Evolutionary conservation across 1,284 basidiomycete species (phyloP).

Genomic region (Veloporphyrellus conicus): DNA sequence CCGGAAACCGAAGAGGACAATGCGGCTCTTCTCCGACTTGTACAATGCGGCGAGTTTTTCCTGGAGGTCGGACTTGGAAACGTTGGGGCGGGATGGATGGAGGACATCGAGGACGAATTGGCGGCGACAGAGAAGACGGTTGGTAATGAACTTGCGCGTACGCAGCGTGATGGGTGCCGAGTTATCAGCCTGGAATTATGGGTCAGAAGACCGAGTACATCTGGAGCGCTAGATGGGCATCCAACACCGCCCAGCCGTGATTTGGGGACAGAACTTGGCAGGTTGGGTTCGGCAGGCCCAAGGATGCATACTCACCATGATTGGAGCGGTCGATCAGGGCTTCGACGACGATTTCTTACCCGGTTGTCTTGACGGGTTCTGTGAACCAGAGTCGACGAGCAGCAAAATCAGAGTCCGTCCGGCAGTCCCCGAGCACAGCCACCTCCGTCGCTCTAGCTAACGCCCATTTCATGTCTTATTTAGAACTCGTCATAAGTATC

Average conservation of each 20-base stretch:
- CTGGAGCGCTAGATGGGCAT: constrained; percentile 17
- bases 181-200: constrained; percentile 64
- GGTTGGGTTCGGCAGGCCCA: background rate
- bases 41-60: constrained; percentile 87
- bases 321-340: constrained; percentile 13
- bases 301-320: constrained; percentile 28
- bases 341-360: constrained; percentile 21
- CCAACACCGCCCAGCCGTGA: constrained; percentile 15
- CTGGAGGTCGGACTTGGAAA: constrained; percentile 88
- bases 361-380: constrained; percentile 22
- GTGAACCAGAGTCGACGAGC: constrained; percentile 2
- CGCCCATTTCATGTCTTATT: too few species aligned
- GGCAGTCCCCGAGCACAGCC: constrained; percentile 28
- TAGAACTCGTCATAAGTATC: too few species aligned
- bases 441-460: constrained; percentile 4
- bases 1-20: constrained; percentile 77
- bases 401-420: constrained; percentile 25
- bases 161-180: constrained; percentile 93
- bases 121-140: constrained; percentile 92
- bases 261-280: constrained; percentile 4
- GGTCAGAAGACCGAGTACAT: constrained; percentile 23
- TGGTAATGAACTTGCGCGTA: constrained; percentile 99
- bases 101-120: constrained; percentile 94
- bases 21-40: constrained; percentile 73
- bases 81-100: constrained; percentile 93